phyloP scores from a whole-genome alignment of 148 eudicot species.

The Vaccinium macrocarpon region DNA sequence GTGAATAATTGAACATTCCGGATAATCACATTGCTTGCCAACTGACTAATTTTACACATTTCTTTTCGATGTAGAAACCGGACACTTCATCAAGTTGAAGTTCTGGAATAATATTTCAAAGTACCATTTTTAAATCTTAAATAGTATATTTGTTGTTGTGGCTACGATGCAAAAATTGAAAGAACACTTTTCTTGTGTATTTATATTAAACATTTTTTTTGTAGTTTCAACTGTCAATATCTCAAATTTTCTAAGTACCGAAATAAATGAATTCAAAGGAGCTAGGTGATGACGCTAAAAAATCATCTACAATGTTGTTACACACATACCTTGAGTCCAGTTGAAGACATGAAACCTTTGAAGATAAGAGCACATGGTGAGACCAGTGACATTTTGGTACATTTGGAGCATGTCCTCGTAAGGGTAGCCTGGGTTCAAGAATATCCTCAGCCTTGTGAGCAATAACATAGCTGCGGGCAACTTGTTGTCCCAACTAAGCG shows the following conservation, averaged over 20 bases:
- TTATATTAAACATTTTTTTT: too few species aligned
- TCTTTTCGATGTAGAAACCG: not conserved
- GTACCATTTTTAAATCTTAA: too few species aligned
- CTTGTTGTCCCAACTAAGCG: constrained; percentile 84
- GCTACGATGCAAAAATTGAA: too few species aligned
- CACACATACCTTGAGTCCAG: constrained; percentile 54
- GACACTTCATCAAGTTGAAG: too few species aligned
- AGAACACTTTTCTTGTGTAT: too few species aligned
- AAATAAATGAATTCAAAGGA: too few species aligned
- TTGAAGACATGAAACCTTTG: constrained; percentile 48
- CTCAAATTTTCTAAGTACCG: not conserved
- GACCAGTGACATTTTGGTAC: constrained; percentile 57
- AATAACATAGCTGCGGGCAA: constrained; percentile 66
- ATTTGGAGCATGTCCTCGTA: constrained; percentile 57
- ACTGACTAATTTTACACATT: not conserved
- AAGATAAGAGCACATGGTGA: constrained; percentile 76
- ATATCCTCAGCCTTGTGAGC: constrained; percentile 62
- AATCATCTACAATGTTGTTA: not conserved
- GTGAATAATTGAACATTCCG: too few species aligned
- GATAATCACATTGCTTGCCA: too few species aligned
- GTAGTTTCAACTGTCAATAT: not conserved
- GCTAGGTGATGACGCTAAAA: not conserved
- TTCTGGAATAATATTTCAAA: too few species aligned
- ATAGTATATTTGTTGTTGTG: too few species aligned
- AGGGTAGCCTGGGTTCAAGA: constrained; percentile 72